phyloP scores from a whole-genome alignment of 2,329 filamentous ascomycete species.

The Lecanicillium sp. region DNA sequence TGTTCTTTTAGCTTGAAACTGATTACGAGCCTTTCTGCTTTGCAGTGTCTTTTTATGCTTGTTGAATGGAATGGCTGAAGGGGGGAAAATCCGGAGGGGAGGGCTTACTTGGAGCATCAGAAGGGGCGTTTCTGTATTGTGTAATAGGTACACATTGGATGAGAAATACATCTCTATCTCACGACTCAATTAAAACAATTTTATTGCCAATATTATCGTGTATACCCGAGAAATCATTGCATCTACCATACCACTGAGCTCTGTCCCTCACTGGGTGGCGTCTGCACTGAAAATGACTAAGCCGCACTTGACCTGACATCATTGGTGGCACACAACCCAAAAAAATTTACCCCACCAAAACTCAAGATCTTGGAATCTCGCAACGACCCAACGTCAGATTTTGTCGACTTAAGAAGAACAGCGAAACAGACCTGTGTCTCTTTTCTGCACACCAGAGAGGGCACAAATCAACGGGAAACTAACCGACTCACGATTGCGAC shows the following conservation, averaged over 20 bases:
- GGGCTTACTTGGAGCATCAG: conserved; percentile 10
- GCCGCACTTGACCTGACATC: conserved; percentile 21
- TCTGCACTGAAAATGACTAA: conserved; percentile 5
- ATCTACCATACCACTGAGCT: too few relatives aligned
- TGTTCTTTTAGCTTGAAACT: conserved; percentile 1
- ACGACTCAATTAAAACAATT: too few relatives aligned
- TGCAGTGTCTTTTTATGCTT: conserved; percentile 11
- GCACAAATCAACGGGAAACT: too few relatives aligned
- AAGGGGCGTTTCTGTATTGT: conserved; percentile 4
- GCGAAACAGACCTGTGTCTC: too few relatives aligned
- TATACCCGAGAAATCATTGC: too few relatives aligned
- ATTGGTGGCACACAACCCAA: conserved; percentile 15
- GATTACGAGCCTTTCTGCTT: background rate
- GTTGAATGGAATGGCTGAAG: conserved; percentile 10
- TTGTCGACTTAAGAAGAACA: background rate
- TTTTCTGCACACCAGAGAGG: too few relatives aligned
- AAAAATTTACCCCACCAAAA: conserved; percentile 33
- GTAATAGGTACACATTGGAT: background rate
- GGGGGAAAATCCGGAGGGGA: conserved; percentile 14
- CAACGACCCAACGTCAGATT: background rate
- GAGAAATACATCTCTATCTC: too few relatives aligned
- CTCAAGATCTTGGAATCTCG: conserved; percentile 1
- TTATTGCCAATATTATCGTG: too few relatives aligned
- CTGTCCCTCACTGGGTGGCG: too few relatives aligned
- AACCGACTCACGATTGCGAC: too few relatives aligned